A percentile compares a stretch with the other conserved stretches of the same genome.
Evolutionary conservation across 2,329 filamentous ascomycete genomes (phyloP).

Genomic region (Nakataea oryzae): DNA sequence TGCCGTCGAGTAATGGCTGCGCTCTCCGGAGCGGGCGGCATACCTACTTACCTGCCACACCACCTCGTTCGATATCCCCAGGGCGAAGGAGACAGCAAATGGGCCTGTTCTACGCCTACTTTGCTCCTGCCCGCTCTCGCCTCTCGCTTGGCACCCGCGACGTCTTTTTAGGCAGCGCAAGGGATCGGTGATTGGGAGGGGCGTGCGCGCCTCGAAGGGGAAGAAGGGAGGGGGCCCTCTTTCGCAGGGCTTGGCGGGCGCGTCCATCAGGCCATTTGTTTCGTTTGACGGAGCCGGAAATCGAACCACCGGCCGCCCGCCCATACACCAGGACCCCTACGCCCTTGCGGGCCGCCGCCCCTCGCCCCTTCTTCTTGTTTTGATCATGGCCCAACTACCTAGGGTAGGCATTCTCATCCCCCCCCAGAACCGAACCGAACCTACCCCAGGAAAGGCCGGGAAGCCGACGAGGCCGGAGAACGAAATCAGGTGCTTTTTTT

Average conservation of each 20-base stretch:
- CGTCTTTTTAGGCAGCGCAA: not conserved
- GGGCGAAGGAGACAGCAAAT: no score
- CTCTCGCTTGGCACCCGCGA: not conserved
- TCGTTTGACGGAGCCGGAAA: not conserved
- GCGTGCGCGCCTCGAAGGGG: not conserved
- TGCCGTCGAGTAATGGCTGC: not conserved
- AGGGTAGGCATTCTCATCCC: no score
- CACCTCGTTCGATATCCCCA: no score
- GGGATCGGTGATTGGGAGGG: no score
- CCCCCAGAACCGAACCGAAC: not conserved
- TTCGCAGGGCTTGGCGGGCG: not conserved
- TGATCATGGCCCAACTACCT: no score
- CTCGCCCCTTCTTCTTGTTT: not conserved
- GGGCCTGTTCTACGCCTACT: no score
- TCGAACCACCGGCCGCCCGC: not conserved
- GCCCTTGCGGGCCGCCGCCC: not conserved
- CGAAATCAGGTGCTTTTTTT: not conserved
- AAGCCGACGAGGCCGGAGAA: no score
- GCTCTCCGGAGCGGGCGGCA: not conserved
- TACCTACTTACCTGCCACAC: no score
- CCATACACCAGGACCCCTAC: no score
- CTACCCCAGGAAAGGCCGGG: not conserved
- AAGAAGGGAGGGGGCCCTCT: no score
- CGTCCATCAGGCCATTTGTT: constrained; percentile 3
- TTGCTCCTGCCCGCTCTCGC: not conserved